These are phyloP conservation scores for Cyberlindnera amylophila DNA, from an alignment of 805 yeast genomes.

Conservation along the genomic window DNA sequence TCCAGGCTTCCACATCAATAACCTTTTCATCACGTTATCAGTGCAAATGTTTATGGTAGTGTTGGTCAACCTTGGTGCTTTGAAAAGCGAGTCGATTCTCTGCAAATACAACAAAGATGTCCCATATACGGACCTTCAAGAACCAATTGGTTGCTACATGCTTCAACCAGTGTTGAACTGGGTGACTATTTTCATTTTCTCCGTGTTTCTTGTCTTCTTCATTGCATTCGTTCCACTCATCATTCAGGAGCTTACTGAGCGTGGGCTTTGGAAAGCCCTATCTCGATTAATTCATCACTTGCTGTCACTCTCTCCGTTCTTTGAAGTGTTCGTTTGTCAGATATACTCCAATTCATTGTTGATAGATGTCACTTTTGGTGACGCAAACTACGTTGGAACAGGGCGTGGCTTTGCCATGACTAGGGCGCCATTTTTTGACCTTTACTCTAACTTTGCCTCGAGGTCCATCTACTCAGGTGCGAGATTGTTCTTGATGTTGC, in stretches of 20 bases:
- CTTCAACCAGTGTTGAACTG: constrained; percentile 82
- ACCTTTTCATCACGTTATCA: constrained; percentile 80
- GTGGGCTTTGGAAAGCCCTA: constrained; percentile 74
- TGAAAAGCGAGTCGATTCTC: constrained; percentile 64
- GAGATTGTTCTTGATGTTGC: constrained; percentile 59
- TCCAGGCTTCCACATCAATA: constrained; percentile 93
- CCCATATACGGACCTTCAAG: constrained; percentile 69
- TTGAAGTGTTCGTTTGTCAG: constrained; percentile 94
- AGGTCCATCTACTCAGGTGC: constrained; percentile 79
- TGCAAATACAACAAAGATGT: constrained; percentile 64
- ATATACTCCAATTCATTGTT: constrained; percentile 78
- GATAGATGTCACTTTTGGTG: constrained; percentile 80
- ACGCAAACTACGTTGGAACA: constrained; percentile 87
- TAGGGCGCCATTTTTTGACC: constrained; percentile 63
- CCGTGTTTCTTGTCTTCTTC: constrained; percentile 89
- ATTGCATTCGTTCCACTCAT: constrained; percentile 85
- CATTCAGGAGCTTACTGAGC: constrained; percentile 83
- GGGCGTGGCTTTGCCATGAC: constrained; percentile 94
- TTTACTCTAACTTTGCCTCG: constrained; percentile 74
- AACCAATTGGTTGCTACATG: constrained; percentile 83
- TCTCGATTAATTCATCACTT: constrained; percentile 72
- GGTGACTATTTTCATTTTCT: constrained; percentile 83
- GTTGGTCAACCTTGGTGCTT: constrained; percentile 72
- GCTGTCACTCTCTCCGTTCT: constrained; percentile 79
- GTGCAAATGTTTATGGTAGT: constrained; percentile 84